A percentile compares a stretch with the other conserved stretches of the same genome.
phyloP scores from a whole-genome alignment of 163 green algal genomes.

The Scenedesmus sp. region DNA sequence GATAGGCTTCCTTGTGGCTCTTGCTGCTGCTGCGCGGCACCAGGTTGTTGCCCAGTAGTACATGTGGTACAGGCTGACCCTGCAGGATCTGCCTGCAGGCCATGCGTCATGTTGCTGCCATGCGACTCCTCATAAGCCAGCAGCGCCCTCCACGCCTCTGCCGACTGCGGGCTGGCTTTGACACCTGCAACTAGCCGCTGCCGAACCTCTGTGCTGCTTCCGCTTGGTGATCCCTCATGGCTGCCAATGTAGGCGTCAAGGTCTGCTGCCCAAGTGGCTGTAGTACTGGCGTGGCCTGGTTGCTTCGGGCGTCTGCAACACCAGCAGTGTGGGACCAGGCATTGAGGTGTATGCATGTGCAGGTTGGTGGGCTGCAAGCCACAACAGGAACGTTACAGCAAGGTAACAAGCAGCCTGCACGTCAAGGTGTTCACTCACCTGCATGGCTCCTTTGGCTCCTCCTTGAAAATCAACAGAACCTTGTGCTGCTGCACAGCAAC shows the following conservation, averaged over 20 bases:
- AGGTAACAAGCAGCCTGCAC: background rate
- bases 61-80: conserved; percentile 73
- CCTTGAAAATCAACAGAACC: background rate
- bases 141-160: conserved; percentile 73
- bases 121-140: conserved; percentile 68
- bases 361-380: background rate
- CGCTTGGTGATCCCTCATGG: conserved; percentile 10
- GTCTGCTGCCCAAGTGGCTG: conserved; percentile 52
- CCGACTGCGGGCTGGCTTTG: conserved; percentile 28
- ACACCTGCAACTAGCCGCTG: conserved; percentile 51
- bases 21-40: conserved; percentile 73
- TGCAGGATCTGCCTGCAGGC: conserved; percentile 14
- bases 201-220: conserved; percentile 16
- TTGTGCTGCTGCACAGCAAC: background rate
- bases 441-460: background rate
- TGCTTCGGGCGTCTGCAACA: conserved; percentile 32
- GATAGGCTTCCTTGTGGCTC: conserved; percentile 73
- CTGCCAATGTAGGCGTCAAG: conserved; percentile 57
- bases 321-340: background rate
- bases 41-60: conserved; percentile 83
- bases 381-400: background rate
- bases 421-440: background rate
- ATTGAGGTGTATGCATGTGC: background rate
- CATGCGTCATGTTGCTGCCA: conserved; percentile 19
- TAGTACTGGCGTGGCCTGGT: background rate